phyloP scores from a whole-genome alignment of 129 eudicot genomes.

The Lactuca sativa region DNA sequence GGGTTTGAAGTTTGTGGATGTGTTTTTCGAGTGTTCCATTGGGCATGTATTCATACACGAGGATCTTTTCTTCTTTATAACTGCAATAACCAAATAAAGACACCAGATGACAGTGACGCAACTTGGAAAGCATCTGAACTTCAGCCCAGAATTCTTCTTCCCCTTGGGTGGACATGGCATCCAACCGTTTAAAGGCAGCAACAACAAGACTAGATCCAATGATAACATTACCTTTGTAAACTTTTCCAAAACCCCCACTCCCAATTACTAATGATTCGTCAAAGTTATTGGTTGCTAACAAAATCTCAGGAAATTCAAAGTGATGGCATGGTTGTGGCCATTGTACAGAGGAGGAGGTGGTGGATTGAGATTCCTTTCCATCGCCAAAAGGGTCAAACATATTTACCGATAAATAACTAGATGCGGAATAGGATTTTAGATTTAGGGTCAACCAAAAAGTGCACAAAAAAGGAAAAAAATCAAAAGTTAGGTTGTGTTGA shows the following conservation, averaged over 20 bases:
- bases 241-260: too few relatives aligned
- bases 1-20: conserved; percentile 23
- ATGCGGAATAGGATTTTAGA: background rate
- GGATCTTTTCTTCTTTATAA: conserved; percentile 21
- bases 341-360: conserved; percentile 9
- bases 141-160: conserved; percentile 32
- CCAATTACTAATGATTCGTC: too few relatives aligned
- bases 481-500: too few relatives aligned
- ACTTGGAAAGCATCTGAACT: conserved; percentile 22
- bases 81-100: too few relatives aligned
- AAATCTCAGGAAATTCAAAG: conserved; percentile 14
- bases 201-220: too few relatives aligned
- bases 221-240: too few relatives aligned
- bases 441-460: too few relatives aligned
- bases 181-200: too few relatives aligned
- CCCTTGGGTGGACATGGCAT: conserved; percentile 14
- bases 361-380: background rate
- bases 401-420: conserved; percentile 2
- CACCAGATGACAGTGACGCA: conserved; percentile 25
- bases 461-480: too few relatives aligned
- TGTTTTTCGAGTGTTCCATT: conserved; percentile 29
- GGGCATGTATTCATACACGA: conserved; percentile 31
- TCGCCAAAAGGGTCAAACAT: background rate
- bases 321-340: conserved; percentile 20
- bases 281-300: conserved; percentile 20